These are phyloP conservation scores for Cryptosporidium canis DNA, from an alignment of 169 alveolate genomes.

Conservation along the genomic window DNA sequence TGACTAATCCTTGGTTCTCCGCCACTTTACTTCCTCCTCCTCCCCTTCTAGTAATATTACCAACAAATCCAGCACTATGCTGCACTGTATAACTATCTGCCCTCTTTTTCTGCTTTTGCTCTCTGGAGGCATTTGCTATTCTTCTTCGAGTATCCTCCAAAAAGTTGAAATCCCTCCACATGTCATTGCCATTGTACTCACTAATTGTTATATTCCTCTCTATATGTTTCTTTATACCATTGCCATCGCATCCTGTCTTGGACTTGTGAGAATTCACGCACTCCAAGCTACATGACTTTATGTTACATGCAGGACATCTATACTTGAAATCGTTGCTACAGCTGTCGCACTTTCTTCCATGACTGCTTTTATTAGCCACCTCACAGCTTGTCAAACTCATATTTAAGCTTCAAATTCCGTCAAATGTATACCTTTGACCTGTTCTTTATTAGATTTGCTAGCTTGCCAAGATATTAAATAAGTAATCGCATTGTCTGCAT, in stretches of 20 bases:
- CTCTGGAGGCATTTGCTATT: not conserved
- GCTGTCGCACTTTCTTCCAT: constrained; percentile 3
- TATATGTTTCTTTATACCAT: constrained; percentile 18
- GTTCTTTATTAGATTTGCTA: too few species aligned
- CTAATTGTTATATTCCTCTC: constrained; percentile 5
- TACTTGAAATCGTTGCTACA: constrained; percentile 53
- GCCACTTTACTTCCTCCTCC: not conserved
- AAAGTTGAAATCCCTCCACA: constrained; percentile 35
- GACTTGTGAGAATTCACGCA: constrained; percentile 67
- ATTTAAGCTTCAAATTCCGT: not conserved
- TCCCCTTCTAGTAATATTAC: not conserved
- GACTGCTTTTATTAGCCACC: not conserved
- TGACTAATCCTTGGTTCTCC: not conserved
- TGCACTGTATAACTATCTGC: not conserved
- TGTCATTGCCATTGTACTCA: constrained; percentile 7
- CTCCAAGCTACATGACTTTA: constrained; percentile 60
- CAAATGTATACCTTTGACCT: not conserved
- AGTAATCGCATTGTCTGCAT: too few species aligned
- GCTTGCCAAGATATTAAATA: too few species aligned
- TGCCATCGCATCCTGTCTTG: constrained; percentile 60
- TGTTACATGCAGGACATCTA: constrained; percentile 71
- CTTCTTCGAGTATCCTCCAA: constrained; percentile 30
- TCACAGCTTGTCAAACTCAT: not conserved
- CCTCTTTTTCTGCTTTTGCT: not conserved
- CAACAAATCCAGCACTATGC: not conserved